Conservation (phyloP, 306 rosid species). For the Argentina anserina region DNA sequence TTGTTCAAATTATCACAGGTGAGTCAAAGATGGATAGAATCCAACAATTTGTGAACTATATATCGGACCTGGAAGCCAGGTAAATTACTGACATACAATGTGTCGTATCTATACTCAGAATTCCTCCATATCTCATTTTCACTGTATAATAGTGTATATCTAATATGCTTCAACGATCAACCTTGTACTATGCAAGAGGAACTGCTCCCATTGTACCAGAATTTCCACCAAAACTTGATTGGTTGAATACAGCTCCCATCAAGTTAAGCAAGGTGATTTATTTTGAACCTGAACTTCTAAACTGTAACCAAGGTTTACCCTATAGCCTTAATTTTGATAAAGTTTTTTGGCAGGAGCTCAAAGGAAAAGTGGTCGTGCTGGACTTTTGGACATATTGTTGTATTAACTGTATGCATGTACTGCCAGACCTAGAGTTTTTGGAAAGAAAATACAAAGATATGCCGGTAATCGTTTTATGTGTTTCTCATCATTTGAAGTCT, state of each 20-base stretch:
- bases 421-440: constrained; percentile 83
- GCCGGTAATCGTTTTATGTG: constrained; percentile 55
- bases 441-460: constrained; percentile 85
- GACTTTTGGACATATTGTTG: constrained; percentile 98
- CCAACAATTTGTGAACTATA: constrained; percentile 73
- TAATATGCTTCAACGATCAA: constrained; percentile 15
- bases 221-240: constrained; percentile 86
- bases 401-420: constrained; percentile 94
- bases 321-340: constrained; percentile 15
- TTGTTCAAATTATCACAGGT: constrained; percentile 38
- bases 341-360: constrained; percentile 67
- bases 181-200: constrained; percentile 50
- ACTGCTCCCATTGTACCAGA: constrained; percentile 77
- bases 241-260: constrained; percentile 91
- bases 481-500: constrained; percentile 26
- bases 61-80: constrained; percentile 84
- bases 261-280: constrained; percentile 68
- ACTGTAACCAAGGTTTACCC: constrained; percentile 16
- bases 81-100: constrained; percentile 26
- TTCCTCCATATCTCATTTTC: not conserved
- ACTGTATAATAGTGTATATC: constrained; percentile 10
- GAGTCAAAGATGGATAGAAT: constrained; percentile 54
- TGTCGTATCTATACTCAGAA: not conserved
- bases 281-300: constrained; percentile 22
- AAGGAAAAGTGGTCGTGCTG: constrained; percentile 86